These are phyloP conservation scores for Russula earlei DNA, from an alignment of 768 basidiomycete species.

Conservation along the genomic window DNA sequence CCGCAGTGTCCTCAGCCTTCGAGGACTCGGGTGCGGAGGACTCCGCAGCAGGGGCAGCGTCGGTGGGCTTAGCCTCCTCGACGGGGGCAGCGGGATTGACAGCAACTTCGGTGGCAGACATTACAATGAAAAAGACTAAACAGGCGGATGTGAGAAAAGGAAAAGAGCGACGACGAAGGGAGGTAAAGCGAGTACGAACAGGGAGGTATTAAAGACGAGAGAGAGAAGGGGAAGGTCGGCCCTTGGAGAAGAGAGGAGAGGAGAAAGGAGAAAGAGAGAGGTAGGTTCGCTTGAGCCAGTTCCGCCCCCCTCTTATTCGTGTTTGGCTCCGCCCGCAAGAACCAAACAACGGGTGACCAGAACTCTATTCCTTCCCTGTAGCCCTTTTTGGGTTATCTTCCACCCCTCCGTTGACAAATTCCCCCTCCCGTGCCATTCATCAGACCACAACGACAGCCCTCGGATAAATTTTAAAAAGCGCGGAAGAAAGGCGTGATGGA, in stretches of 20 bases:
- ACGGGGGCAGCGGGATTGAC: constrained; percentile 35
- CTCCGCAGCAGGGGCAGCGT: constrained; percentile 29
- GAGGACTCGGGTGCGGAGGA: constrained; percentile 31
- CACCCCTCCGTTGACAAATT: not conserved
- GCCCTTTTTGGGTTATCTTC: not conserved
- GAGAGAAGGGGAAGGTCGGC: constrained; percentile 40
- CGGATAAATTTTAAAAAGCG: not conserved
- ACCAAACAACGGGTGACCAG: constrained; percentile 30
- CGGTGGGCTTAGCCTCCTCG: constrained; percentile 47
- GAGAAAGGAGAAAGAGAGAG: constrained; percentile 26
- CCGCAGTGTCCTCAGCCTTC: constrained; percentile 33
- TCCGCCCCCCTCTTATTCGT: constrained; percentile 31
- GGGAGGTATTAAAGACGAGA: constrained; percentile 47
- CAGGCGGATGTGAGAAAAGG: not conserved
- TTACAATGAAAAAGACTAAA: constrained; percentile 39
- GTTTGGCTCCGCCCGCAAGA: constrained; percentile 24
- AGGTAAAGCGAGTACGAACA: not conserved
- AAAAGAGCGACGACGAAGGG: not conserved
- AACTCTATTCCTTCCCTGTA: constrained; percentile 23
- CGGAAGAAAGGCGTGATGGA: not conserved
- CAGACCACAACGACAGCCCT: too few species aligned
- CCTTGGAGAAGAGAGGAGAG: constrained; percentile 24
- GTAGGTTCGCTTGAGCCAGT: constrained; percentile 12
- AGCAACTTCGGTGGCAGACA: constrained; percentile 65
- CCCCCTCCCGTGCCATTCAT: not conserved